These are phyloP conservation scores for Themeda triandra DNA, from an alignment of 176 grass and related monocot genomes.

Conservation along the genomic window DNA sequence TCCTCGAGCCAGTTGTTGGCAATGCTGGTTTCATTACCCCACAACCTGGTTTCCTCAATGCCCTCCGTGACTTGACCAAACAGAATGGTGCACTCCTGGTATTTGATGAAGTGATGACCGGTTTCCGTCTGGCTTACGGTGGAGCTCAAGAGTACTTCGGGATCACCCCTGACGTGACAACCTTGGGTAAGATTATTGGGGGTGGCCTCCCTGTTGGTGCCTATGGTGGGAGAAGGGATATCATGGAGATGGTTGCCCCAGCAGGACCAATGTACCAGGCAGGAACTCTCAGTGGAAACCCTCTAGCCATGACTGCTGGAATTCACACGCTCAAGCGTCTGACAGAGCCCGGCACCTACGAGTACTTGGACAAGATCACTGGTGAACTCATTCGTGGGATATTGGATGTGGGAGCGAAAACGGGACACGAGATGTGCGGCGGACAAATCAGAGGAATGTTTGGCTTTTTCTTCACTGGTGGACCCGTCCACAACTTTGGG, in stretches of 20 bases:
- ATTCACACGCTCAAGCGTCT: slow-evolving; percentile 89
- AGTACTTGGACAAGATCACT: slow-evolving; percentile 87
- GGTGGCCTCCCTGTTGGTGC: slow-evolving; percentile 96
- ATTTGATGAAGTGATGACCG: slow-evolving; percentile 99
- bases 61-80: slow-evolving; percentile 82
- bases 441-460: slow-evolving; percentile 95
- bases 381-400: slow-evolving; percentile 70
- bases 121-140: slow-evolving; percentile 90
- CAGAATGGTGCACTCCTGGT: slow-evolving; percentile 76
- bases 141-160: slow-evolving; percentile 97
- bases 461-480: slow-evolving; percentile 73
- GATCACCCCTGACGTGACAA: slow-evolving; percentile 90
- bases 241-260: slow-evolving; percentile 97
- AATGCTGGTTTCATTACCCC: slow-evolving; percentile 93
- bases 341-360: slow-evolving; percentile 67
- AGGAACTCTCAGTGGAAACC: slow-evolving; percentile 96
- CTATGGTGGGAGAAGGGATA: slow-evolving; percentile 90
- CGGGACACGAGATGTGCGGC: slow-evolving; percentile 91
- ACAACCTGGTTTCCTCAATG: slow-evolving; percentile 61
- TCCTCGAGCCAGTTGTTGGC: slow-evolving; percentile 93
- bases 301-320: slow-evolving; percentile 97
- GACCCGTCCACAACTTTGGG: slow-evolving; percentile 80
- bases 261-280: slow-evolving; percentile 98
- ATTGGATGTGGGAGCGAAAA: slow-evolving; percentile 61
- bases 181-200: slow-evolving; percentile 88